A percentile compares a stretch with the other conserved stretches of the same genome.
Evolutionary conservation across 352 stramenopile species (phyloP).

Genomic region (Globisporangium radiosum): DNA sequence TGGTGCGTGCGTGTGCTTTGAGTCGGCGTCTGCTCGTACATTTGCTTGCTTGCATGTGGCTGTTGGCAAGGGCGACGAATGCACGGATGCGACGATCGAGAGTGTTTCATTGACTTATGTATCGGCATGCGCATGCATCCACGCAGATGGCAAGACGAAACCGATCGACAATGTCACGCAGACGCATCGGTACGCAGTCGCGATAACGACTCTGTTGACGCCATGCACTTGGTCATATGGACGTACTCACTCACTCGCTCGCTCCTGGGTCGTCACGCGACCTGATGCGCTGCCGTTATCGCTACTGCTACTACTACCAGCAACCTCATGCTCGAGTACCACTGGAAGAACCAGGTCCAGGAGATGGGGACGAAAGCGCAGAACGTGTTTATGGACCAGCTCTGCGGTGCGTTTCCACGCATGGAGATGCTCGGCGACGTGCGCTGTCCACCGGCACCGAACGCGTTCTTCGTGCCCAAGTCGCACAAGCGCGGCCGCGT

Average conservation of each 20-base stretch:
- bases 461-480: constrained; percentile 72
- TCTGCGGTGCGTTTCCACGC: constrained; percentile 58
- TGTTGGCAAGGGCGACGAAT: neutral
- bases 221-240: neutral
- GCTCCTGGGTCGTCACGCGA: too few species aligned
- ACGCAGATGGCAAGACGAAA: constrained; percentile 78
- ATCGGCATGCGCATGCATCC: neutral
- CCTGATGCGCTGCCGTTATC: too few species aligned
- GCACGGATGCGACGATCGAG: neutral
- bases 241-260: neutral
- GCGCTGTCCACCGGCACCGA: constrained; percentile 60
- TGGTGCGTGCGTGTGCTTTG: constrained; percentile 25
- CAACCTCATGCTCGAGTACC: constrained; percentile 86
- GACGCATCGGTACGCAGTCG: constrained; percentile 51
- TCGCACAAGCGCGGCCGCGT: constrained; percentile 76
- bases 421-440: constrained; percentile 81
- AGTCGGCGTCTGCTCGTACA: too few species aligned
- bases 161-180: constrained; percentile 80
- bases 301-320: constrained; percentile 7
- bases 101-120: neutral
- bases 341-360: constrained; percentile 87
- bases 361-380: constrained; percentile 81
- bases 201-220: neutral
- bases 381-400: constrained; percentile 75
- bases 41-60: neutral